phyloP scores from a whole-genome alignment of 164 flowering plant genomes.

The Magnolia kwangsiensis region DNA sequence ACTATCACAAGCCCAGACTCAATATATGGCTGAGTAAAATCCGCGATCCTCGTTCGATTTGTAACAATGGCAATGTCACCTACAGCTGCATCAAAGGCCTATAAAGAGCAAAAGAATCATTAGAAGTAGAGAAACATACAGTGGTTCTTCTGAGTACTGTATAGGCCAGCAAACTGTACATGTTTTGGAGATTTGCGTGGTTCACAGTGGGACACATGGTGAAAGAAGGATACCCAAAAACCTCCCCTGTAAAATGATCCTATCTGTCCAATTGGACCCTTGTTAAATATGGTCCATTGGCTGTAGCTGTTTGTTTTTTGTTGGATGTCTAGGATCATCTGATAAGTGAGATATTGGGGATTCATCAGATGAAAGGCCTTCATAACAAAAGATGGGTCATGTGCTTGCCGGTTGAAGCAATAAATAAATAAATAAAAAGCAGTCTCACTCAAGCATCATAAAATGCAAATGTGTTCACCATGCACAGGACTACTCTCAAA shows the following conservation, averaged over 20 bases:
- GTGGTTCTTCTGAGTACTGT: neutral
- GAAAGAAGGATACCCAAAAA: neutral
- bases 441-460: no score
- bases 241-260: neutral
- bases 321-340: neutral
- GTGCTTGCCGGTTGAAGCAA: neutral
- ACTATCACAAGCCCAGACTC: constrained; percentile 87
- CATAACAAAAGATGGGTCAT: neutral
- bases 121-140: constrained; percentile 1
- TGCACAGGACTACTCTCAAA: neutral
- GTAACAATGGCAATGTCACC: constrained; percentile 82
- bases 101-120: constrained; percentile 2
- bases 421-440: no score
- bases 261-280: neutral
- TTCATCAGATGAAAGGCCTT: neutral
- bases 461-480: neutral
- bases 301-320: neutral
- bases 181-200: neutral
- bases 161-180: neutral
- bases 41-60: constrained; percentile 59
- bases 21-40: constrained; percentile 79
- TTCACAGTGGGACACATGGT: neutral
- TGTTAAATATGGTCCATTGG: no score
- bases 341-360: neutral
- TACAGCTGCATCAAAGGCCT: constrained; percentile 72